These are phyloP conservation scores for Metarhizium guizhouense DNA, from an alignment of 2,329 filamentous ascomycete species.

Conservation along the genomic window DNA sequence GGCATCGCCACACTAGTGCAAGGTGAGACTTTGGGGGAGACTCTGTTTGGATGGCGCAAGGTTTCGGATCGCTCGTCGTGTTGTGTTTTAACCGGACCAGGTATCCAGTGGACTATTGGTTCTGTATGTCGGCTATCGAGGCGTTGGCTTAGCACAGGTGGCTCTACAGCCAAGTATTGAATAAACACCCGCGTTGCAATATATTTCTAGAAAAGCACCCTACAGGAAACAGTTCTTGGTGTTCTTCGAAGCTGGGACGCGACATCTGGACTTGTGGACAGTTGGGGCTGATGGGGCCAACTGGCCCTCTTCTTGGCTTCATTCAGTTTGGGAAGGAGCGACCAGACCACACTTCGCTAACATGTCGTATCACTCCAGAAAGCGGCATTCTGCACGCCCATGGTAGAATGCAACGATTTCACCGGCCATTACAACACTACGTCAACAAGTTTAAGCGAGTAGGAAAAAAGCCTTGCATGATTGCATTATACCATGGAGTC, in stretches of 20 bases:
- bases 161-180: not conserved
- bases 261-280: not conserved
- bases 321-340: not conserved
- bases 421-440: not conserved
- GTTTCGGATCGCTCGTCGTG: not conserved
- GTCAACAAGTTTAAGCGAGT: not conserved
- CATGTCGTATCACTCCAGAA: not conserved
- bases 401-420: not conserved
- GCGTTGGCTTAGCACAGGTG: not conserved
- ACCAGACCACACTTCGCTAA: not conserved
- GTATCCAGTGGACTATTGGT: not conserved
- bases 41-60: not conserved
- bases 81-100: not conserved
- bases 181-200: not conserved
- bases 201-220: not conserved
- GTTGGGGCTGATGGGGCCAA: not conserved
- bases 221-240: not conserved
- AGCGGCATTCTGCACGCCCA: not conserved
- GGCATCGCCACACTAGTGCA: not conserved
- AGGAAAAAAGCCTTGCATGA: not conserved
- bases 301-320: not conserved
- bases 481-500: not conserved
- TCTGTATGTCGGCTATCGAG: not conserved
- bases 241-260: not conserved
- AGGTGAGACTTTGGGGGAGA: not conserved